These are phyloP conservation scores for Pisolithus thermaeus DNA, from an alignment of 1,284 basidiomycete species.

Conservation along the genomic window DNA sequence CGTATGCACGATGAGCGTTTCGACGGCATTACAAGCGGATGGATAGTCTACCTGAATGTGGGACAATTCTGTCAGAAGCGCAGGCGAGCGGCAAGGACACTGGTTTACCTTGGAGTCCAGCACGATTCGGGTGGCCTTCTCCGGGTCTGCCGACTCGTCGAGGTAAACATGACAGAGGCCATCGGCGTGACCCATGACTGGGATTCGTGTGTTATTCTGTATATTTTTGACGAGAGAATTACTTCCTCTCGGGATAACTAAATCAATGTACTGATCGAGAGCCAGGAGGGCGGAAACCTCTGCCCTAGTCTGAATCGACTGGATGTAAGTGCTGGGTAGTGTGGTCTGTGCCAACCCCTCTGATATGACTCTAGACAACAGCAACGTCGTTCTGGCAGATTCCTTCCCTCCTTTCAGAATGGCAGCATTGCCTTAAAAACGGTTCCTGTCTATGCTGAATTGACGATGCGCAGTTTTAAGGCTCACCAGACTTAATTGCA, in stretches of 20 bases:
- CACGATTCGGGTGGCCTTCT: slow-evolving; percentile 77
- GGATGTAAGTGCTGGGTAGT: slow-evolving; percentile 80
- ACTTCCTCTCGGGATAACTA: slow-evolving; percentile 95
- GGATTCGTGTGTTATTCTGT: slow-evolving; percentile 86
- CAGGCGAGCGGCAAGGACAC: background rate
- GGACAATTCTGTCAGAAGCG: slow-evolving; percentile 1
- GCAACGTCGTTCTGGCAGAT: slow-evolving; percentile 70
- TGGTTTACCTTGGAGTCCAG: slow-evolving; percentile 83
- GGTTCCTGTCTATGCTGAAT: background rate
- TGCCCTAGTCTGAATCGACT: slow-evolving; percentile 88
- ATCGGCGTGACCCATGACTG: slow-evolving; percentile 99
- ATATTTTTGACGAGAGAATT: slow-evolving; percentile 88
- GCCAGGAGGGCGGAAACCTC: slow-evolving; percentile 85
- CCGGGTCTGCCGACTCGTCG: slow-evolving; percentile 74
- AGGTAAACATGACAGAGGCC: slow-evolving; percentile 89
- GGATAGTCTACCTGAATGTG: slow-evolving; percentile 84
- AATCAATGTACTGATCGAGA: slow-evolving; percentile 90
- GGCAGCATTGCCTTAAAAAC: slow-evolving; percentile 77
- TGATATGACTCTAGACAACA: slow-evolving; percentile 79
- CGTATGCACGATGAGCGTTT: slow-evolving; percentile 86
- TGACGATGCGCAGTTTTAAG: slow-evolving; percentile 4
- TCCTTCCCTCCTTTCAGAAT: slow-evolving; percentile 98
- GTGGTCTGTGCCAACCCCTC: slow-evolving; percentile 68
- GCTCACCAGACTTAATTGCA: slow-evolving; percentile 90
- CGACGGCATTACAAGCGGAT: slow-evolving; percentile 92